These are phyloP conservation scores for Phytophthora ohioensis DNA, from an alignment of 352 stramenopile species.

Conservation along the genomic window DNA sequence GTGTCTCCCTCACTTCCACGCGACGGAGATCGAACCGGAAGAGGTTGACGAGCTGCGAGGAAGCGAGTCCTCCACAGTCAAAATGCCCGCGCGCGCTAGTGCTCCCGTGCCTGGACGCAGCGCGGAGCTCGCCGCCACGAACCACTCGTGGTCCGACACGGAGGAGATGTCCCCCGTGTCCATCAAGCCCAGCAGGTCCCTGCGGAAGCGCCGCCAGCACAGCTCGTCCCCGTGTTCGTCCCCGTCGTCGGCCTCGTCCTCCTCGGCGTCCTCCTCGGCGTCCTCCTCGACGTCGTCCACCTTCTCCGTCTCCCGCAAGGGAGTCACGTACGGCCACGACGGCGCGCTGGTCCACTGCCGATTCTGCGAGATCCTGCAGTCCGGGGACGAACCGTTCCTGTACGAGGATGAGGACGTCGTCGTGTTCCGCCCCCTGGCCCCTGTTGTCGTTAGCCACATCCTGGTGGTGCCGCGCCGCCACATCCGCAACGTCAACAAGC, in stretches of 20 bases:
- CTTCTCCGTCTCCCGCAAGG: slow-evolving; percentile 71
- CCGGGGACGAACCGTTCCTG: slow-evolving; percentile 71
- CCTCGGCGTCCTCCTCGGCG: slow-evolving; percentile 33
- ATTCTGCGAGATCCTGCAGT: slow-evolving; percentile 86
- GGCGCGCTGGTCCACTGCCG: slow-evolving; percentile 75
- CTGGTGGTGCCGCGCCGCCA: slow-evolving; percentile 85
- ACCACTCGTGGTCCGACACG: slow-evolving; percentile 56
- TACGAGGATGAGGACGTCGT: slow-evolving; percentile 84
- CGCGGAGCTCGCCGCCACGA: slow-evolving; percentile 24
- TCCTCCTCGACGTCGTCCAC: slow-evolving; percentile 35
- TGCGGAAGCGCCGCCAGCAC: slow-evolving; percentile 28
- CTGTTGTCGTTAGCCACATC: slow-evolving; percentile 78
- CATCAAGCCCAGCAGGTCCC: slow-evolving; percentile 19
- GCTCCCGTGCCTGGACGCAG: not conserved
- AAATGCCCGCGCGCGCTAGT: slow-evolving; percentile 14
- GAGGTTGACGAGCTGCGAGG: slow-evolving; percentile 5
- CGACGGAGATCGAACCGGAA: slow-evolving; percentile 21
- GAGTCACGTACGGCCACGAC: slow-evolving; percentile 74
- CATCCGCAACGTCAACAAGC: slow-evolving; percentile 88
- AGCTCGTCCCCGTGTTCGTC: slow-evolving; percentile 34
- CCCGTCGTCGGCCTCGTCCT: slow-evolving; percentile 32
- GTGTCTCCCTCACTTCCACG: slow-evolving; percentile 40
- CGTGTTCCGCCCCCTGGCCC: slow-evolving; percentile 79
- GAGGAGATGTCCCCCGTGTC: slow-evolving; percentile 46
- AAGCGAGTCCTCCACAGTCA: slow-evolving; percentile 13